phyloP scores from a whole-genome alignment of 2,329 filamentous ascomycete species.

The Immersiporthe knoxdaviesiana region DNA sequence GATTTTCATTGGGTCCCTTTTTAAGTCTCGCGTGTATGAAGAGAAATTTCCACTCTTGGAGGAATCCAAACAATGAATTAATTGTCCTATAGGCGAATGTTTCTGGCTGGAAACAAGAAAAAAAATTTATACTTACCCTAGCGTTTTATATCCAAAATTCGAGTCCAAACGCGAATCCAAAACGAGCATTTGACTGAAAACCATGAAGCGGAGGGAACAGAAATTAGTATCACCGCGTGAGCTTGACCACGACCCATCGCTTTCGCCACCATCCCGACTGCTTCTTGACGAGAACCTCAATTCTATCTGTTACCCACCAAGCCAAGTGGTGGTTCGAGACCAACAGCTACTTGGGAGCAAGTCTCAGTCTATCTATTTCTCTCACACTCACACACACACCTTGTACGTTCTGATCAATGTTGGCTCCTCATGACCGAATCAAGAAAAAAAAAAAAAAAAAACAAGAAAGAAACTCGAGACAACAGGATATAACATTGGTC shows the following conservation, averaged over 20 bases:
- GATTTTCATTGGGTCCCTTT: not conserved
- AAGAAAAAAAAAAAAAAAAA: no score
- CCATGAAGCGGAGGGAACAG: not conserved
- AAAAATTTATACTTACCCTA: constrained; percentile 4
- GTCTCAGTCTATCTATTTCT: no score
- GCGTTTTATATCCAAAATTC: constrained; percentile 5
- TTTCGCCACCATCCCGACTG: not conserved
- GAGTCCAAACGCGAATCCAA: no score
- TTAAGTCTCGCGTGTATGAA: not conserved
- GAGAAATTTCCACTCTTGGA: constrained; percentile 24
- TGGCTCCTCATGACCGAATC: not conserved
- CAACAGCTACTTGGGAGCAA: not conserved
- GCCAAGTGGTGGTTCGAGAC: not conserved
- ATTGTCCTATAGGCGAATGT: constrained; percentile 20
- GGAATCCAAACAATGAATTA: constrained; percentile 17
- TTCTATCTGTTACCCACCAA: not conserved
- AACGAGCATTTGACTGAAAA: not conserved
- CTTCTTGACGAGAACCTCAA: not conserved
- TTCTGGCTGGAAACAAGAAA: constrained; percentile 4
- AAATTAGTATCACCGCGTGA: not conserved
- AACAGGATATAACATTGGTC: not conserved
- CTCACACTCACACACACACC: no score
- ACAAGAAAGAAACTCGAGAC: not conserved
- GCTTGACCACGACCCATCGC: not conserved
- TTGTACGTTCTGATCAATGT: not conserved